A percentile compares a stretch with the other conserved stretches of the same genome.
Conservation (phyloP, 2,329 filamentous ascomycete species). For the Orbilia ellipsospora region DNA sequence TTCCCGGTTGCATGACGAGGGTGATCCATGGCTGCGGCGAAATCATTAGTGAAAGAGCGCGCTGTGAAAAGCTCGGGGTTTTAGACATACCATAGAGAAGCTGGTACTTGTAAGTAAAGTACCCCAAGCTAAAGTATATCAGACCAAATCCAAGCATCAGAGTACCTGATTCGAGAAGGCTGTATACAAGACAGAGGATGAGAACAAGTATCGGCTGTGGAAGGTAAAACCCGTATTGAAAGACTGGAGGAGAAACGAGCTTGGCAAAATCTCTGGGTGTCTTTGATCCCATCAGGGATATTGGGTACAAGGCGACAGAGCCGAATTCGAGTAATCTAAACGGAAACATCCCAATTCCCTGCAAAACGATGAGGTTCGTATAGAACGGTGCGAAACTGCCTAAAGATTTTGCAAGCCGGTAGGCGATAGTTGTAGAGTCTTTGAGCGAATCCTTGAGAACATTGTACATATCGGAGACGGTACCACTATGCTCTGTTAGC, state of each 20-base stretch:
- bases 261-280: conserved; percentile 91
- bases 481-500: conserved; percentile 65
- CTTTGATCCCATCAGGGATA: conserved; percentile 79
- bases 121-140: conserved; percentile 83
- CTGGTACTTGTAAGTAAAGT: conserved; percentile 96
- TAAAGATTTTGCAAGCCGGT: conserved; percentile 79
- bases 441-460: conserved; percentile 78
- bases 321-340: conserved; percentile 92
- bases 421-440: conserved; percentile 82
- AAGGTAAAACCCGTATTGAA: conserved; percentile 96
- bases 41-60: neutral
- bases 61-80: neutral
- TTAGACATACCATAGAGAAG: conserved; percentile 75
- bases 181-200: conserved; percentile 96
- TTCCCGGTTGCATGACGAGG: conserved; percentile 91
- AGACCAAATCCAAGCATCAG: conserved; percentile 83
- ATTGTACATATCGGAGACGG: conserved; percentile 77
- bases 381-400: conserved; percentile 84
- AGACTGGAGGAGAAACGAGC: conserved; percentile 81
- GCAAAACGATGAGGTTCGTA: conserved; percentile 77
- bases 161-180: conserved; percentile 81
- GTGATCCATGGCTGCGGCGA: conserved; percentile 80
- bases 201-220: conserved; percentile 92
- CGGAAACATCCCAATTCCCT: conserved; percentile 91
- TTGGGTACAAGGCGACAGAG: conserved; percentile 82